Conservation (phyloP, 352 stramenopile genomes). For the Globisporangium middletonii region DNA sequence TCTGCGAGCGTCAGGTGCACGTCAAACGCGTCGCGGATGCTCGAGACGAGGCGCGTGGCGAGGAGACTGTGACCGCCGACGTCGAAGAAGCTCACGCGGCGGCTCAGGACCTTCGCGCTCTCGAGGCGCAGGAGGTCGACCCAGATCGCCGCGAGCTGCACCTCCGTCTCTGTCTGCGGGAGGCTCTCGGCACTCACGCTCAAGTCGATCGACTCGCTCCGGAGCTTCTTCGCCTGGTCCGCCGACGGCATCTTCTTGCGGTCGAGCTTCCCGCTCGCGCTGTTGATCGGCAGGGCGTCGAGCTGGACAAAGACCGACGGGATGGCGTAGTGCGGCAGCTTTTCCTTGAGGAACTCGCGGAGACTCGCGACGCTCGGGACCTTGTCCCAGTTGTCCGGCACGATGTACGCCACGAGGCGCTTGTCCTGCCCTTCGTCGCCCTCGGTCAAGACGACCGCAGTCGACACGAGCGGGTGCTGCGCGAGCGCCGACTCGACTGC, state of each 20-base stretch:
- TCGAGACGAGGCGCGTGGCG: conserved; percentile 64
- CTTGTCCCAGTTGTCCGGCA: conserved; percentile 67
- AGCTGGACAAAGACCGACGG: conserved; percentile 78
- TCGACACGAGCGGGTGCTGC: conserved; percentile 78
- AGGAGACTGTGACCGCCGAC: conserved; percentile 77
- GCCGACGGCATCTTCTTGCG: conserved; percentile 81
- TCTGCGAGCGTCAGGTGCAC: conserved; percentile 73
- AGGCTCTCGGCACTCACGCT: conserved; percentile 28
- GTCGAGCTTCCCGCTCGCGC: conserved; percentile 84
- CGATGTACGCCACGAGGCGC: conserved; percentile 90
- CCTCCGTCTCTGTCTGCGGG: conserved; percentile 56
- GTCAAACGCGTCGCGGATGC: conserved; percentile 55
- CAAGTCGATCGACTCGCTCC: conserved; percentile 72
- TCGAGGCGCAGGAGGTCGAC: conserved; percentile 61
- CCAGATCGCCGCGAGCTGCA: conserved; percentile 56
- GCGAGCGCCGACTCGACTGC: conserved; percentile 89
- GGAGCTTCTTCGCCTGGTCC: conserved; percentile 60
- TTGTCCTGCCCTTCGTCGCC: conserved; percentile 83
- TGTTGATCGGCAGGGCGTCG: conserved; percentile 83
- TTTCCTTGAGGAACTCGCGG: conserved; percentile 60
- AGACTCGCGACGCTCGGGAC: conserved; percentile 58
- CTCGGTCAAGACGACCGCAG: conserved; percentile 88
- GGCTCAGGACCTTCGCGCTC: conserved; percentile 43
- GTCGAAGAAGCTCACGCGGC: conserved; percentile 73
- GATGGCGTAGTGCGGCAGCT: conserved; percentile 81